Percentiles rank a stretch among this genome's conserved stretches.
Evolutionary conservation across 345 rosid species (phyloP).

Genomic region (Rhizophora mangle): DNA sequence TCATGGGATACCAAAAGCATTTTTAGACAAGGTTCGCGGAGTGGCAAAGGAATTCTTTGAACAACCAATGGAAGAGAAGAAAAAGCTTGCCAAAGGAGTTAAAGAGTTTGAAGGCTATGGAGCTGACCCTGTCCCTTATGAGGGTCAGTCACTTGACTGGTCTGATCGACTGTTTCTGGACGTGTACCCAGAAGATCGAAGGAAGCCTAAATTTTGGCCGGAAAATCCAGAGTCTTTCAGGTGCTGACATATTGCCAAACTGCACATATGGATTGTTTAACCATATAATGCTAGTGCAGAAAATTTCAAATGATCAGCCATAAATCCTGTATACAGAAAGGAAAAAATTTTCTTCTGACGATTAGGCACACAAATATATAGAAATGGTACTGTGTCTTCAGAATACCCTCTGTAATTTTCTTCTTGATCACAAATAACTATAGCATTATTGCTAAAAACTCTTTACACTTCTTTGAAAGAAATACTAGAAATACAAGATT

Average conservation of each 20-base stretch:
- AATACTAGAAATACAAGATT: not conserved
- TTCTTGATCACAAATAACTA: no score
- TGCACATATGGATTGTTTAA: no score
- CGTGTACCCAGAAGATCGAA: conserved; percentile 19
- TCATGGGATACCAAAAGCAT: conserved; percentile 5
- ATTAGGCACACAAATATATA: no score
- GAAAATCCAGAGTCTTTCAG: conserved; percentile 17
- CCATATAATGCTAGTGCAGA: no score
- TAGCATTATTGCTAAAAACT: not conserved
- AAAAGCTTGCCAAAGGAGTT: conserved; percentile 6
- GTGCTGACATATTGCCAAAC: not conserved
- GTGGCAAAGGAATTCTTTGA: conserved; percentile 22
- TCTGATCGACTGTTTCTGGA: conserved; percentile 24
- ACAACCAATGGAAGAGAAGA: conserved; percentile 22
- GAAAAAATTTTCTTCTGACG: no score
- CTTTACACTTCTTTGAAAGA: not conserved
- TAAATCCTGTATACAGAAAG: no score
- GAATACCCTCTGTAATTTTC: no score
- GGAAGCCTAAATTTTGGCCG: conserved; percentile 19
- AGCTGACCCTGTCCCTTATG: not conserved
- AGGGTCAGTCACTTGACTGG: conserved; percentile 18
- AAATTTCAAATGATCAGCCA: no score
- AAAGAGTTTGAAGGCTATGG: not conserved
- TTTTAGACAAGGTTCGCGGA: conserved; percentile 6
- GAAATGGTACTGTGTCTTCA: no score